These are phyloP conservation scores for Rhizophagus prolifer DNA, from an alignment of 192 early-diverging fungal species.

Conservation along the genomic window DNA sequence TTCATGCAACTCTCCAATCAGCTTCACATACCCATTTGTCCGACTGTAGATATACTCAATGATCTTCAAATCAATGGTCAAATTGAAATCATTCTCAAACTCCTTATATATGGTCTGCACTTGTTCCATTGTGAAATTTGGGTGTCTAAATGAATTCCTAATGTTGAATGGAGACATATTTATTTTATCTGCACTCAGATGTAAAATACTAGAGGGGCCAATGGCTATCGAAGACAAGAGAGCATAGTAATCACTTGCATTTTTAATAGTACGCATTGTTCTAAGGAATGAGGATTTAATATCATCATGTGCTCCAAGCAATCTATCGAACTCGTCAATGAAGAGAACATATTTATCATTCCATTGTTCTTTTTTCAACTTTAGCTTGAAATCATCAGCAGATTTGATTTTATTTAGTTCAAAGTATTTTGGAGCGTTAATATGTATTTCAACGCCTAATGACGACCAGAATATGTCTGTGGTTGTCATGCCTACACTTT, in stretches of 20 bases:
- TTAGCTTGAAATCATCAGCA: conserved; percentile 21
- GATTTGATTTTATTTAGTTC: conserved; percentile 7
- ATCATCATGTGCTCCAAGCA: conserved; percentile 8
- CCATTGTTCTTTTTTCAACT: neutral
- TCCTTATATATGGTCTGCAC: conserved; percentile 5
- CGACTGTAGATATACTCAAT: too few species aligned
- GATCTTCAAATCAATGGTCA: too few species aligned
- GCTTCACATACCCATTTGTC: too few species aligned
- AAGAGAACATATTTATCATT: conserved; percentile 4
- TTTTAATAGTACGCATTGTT: conserved; percentile 12
- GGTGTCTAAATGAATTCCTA: conserved; percentile 30
- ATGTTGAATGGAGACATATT: conserved; percentile 35
- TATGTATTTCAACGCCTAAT: neutral
- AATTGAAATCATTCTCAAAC: neutral
- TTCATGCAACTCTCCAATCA: too few species aligned
- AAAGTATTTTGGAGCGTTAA: neutral
- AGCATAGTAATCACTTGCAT: neutral
- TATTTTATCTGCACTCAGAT: conserved; percentile 6
- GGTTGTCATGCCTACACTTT: too few species aligned
- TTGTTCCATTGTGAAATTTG: conserved; percentile 34
- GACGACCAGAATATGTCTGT: neutral
- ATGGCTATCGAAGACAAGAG: conserved; percentile 9
- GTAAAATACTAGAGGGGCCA: conserved; percentile 29
- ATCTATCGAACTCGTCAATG: conserved; percentile 29
- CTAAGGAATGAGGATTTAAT: conserved; percentile 5